Evolutionary conservation across 2,329 filamentous ascomycete species (phyloP).

Genomic region (Immersiporthe knoxdaviesiana): DNA sequence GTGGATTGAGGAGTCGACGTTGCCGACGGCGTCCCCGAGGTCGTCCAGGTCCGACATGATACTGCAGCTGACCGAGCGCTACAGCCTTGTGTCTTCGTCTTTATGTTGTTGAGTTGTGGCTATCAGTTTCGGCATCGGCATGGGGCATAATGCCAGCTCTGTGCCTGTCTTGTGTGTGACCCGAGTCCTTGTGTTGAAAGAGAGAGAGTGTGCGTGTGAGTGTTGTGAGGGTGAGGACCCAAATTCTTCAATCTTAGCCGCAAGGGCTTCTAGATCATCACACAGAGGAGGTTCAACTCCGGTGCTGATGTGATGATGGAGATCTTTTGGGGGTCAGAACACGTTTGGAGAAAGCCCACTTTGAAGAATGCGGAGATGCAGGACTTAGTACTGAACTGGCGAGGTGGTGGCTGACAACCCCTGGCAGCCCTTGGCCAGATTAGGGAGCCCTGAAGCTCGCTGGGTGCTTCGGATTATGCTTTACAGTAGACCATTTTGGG

Average conservation of each 20-base stretch:
- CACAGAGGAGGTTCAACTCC: background rate
- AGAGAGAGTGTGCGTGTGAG: background rate
- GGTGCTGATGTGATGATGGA: background rate
- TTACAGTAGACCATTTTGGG: background rate
- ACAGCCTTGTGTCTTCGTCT: constrained; percentile 13
- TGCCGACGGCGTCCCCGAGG: constrained; percentile 12
- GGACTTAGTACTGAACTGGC: background rate
- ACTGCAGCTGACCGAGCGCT: background rate
- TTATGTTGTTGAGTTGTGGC: constrained; percentile 11
- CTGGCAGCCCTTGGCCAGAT: background rate
- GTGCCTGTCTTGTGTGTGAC: background rate
- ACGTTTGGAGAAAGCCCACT: background rate
- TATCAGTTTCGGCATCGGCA: constrained; percentile 11
- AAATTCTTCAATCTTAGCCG: constrained; percentile 12
- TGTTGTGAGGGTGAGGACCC: background rate
- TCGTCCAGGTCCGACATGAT: constrained; percentile 25
- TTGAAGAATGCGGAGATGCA: constrained; percentile 1
- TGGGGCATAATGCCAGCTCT: constrained; percentile 4
- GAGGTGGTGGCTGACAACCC: background rate
- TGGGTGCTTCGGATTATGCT: background rate
- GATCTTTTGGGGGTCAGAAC: background rate
- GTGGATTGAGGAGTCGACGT: constrained; percentile 9
- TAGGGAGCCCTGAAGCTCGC: background rate
- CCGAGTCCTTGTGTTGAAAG: background rate
- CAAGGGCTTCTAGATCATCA: background rate